These are phyloP conservation scores for Mycena epipterygia DNA, from an alignment of 768 basidiomycete species.

Conservation along the genomic window DNA sequence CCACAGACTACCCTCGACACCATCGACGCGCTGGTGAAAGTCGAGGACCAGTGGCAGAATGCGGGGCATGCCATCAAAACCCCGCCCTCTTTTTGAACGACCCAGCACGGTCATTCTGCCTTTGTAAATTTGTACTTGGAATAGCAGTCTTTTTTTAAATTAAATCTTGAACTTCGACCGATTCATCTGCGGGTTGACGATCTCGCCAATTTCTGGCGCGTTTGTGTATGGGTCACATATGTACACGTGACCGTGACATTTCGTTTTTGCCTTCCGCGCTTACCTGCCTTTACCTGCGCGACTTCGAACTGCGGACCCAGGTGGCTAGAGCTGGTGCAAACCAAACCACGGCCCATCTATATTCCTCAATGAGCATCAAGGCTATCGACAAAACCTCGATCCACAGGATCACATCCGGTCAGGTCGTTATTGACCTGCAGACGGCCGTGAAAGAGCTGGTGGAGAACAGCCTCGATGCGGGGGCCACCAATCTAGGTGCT, in stretches of 20 bases:
- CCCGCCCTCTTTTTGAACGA: too few species aligned
- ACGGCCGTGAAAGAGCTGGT: constrained; percentile 96
- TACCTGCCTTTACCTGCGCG: neutral
- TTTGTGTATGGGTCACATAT: too few species aligned
- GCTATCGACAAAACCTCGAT: constrained; percentile 84
- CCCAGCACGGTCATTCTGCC: too few species aligned
- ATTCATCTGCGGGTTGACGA: neutral
- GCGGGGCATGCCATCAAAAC: too few species aligned
- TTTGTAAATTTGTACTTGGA: too few species aligned
- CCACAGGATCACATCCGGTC: constrained; percentile 93
- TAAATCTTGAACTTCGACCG: too few species aligned
- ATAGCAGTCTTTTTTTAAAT: too few species aligned
- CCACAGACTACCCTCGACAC: too few species aligned
- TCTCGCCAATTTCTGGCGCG: too few species aligned
- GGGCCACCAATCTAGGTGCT: constrained; percentile 88
- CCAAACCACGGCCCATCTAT: neutral
- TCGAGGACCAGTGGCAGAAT: too few species aligned
- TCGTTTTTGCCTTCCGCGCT: neutral
- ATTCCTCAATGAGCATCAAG: constrained; percentile 48
- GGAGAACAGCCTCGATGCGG: constrained; percentile 96
- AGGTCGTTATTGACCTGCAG: constrained; percentile 94
- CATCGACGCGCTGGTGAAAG: too few species aligned
- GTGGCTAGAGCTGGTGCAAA: neutral
- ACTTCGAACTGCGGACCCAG: neutral
- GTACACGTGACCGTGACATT: neutral